Evolutionary conservation across 108 stramenopile genomes (phyloP), one percentile per base, ranked within the genome.

Genomic region (Ochromonas danica): DNA sequence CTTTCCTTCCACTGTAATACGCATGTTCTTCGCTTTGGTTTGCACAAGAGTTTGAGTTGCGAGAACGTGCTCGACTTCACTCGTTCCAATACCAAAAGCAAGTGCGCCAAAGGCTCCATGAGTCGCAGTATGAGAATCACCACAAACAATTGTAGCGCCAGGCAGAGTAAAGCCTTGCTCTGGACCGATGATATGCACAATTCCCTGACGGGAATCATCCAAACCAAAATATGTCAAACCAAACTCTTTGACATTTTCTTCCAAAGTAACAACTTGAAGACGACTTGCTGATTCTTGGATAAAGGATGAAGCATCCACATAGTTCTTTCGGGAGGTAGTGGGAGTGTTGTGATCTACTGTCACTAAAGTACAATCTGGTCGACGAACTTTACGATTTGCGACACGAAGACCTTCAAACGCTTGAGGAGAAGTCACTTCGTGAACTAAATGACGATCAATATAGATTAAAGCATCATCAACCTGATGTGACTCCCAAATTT

Each of bases 311-410:
- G 93, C 88, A 79, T 89, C 87, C 45, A 89, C 78, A 27, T 92
- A 30, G 63, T 61, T 62, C 61, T 25, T 40, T 41, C 41, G 77
- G 77, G 27, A 27, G 61, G 77, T 6, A n/a, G 95, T 96, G 78
- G 95, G 95, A 17, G 94, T 93, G 79, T 96, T 96, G 92, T 96
- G 95, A 81, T 96, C 95, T 40, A 94, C 93, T 0, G 95, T 96
- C n/a, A 85, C 78, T 33, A 96, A 83, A n/a, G 93, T 93, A 83
- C 93, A 93, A 84, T 96, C 92, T 30, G 95, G 95, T 31, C 93
- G 91, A 71, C 95, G 92, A 67, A 96, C 92, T 28, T 81, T 71
- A 25, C 94, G 93, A 42, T 75, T 79, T 62, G 93, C 90, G 25
- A 94, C 61, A 33, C 92, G 91, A 3, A 96, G 85, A 1, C 95